Evolutionary conservation across 345 rosid species (phyloP).

Genomic region (Linum tenue): DNA sequence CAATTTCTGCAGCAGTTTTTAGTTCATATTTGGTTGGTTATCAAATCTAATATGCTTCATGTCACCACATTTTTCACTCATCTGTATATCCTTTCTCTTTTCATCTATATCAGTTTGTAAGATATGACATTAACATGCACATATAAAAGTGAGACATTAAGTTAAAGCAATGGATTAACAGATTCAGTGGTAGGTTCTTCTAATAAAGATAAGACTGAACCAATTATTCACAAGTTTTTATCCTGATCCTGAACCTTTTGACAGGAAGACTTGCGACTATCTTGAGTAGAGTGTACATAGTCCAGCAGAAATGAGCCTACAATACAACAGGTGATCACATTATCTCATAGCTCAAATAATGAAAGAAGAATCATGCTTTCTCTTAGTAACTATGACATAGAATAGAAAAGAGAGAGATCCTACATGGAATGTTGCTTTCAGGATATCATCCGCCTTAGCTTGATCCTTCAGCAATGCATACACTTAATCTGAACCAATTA

Average conservation of each 20-base stretch:
- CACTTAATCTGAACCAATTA: slow-evolving; percentile 1
- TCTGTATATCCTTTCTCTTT: too few relatives aligned
- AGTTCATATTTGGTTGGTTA: too few relatives aligned
- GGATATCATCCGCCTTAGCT: slow-evolving; percentile 78
- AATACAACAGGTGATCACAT: slow-evolving; percentile 13
- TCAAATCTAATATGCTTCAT: too few relatives aligned
- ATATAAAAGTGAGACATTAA: too few relatives aligned
- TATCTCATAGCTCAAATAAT: background rate
- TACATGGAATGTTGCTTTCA: slow-evolving; percentile 96
- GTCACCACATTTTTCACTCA: too few relatives aligned
- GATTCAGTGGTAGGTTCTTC: too few relatives aligned
- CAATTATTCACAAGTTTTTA: slow-evolving; percentile 10
- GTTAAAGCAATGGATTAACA: too few relatives aligned
- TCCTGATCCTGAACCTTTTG: slow-evolving; percentile 23
- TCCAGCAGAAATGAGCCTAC: slow-evolving; percentile 92
- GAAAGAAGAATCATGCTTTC: background rate
- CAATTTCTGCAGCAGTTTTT: too few relatives aligned
- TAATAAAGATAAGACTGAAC: too few relatives aligned
- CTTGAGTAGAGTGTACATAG: slow-evolving; percentile 45
- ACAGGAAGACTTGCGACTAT: slow-evolving; percentile 16
- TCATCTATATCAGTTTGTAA: too few relatives aligned
- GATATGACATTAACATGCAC: too few relatives aligned
- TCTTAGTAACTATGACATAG: background rate
- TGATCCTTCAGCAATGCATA: slow-evolving; percentile 84
- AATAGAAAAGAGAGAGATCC: slow-evolving; percentile 18